Percentiles rank a stretch among this genome's conserved stretches.
Evolutionary conservation across 2,329 filamentous ascomycete genomes (phyloP).

Genomic region (Nemania sp.): DNA sequence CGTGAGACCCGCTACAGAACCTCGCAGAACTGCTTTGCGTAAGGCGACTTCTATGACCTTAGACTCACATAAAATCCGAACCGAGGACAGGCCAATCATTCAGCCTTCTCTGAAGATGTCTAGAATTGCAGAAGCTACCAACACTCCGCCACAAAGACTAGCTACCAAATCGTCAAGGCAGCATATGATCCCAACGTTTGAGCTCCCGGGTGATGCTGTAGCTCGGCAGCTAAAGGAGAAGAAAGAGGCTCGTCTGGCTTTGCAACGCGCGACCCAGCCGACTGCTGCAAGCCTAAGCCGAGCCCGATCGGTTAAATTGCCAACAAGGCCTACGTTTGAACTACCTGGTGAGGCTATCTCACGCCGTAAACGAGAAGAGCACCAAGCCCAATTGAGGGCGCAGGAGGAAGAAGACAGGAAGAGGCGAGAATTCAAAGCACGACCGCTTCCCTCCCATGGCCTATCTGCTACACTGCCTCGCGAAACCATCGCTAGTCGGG

Average conservation of each 20-base stretch:
- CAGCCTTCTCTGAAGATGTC: constrained; percentile 36
- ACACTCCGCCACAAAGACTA: constrained; percentile 51
- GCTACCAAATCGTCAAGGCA: constrained; percentile 57
- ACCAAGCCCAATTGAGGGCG: constrained; percentile 55
- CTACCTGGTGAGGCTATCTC: constrained; percentile 64
- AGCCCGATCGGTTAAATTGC: constrained; percentile 54
- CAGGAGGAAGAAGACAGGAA: constrained; percentile 64
- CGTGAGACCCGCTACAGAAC: constrained; percentile 45
- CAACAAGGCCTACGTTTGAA: constrained; percentile 61
- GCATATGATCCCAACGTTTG: constrained; percentile 59
- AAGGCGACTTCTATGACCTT: constrained; percentile 48
- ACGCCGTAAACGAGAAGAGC: constrained; percentile 58
- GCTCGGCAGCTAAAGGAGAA: constrained; percentile 44
- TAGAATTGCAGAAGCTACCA: constrained; percentile 42
- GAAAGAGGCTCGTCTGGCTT: constrained; percentile 54
- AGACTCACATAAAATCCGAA: constrained; percentile 33
- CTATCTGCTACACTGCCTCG: constrained; percentile 51
- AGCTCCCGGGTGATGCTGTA: constrained; percentile 65
- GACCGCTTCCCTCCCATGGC: constrained; percentile 54
- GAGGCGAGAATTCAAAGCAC: constrained; percentile 66
- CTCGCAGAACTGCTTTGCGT: constrained; percentile 43
- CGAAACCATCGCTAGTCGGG: constrained; percentile 61
- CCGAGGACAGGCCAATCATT: constrained; percentile 30
- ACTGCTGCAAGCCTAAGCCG: constrained; percentile 46
- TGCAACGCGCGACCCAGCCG: constrained; percentile 37